Conservation (phyloP, 345 rosid genomes). For the Moricandia arvensis region DNA sequence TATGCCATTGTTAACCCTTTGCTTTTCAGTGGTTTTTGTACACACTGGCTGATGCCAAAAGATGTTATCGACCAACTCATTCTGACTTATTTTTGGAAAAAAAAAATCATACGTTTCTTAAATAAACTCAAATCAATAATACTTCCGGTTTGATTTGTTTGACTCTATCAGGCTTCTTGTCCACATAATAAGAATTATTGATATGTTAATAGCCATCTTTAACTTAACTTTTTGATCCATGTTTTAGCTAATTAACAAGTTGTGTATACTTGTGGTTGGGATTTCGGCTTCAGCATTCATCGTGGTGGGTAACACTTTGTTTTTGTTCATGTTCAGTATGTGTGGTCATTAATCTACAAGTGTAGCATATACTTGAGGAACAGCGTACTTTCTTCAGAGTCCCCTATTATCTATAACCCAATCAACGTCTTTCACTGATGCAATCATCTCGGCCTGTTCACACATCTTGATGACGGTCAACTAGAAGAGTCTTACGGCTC, state of each 20-base stretch:
- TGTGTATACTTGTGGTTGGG: not conserved
- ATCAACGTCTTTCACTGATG: no score
- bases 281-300: not conserved
- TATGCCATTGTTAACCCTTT: conserved; percentile 10
- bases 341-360: not conserved
- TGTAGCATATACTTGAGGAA: not conserved
- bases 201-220: not conserved
- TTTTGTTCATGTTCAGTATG: not conserved
- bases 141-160: not conserved
- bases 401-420: not conserved
- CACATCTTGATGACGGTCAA: not conserved
- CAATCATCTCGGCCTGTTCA: not conserved
- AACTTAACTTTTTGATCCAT: no score
- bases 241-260: not conserved
- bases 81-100: not conserved
- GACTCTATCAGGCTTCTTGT: not conserved
- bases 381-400: not conserved
- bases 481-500: not conserved
- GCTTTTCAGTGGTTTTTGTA: conserved; percentile 27
- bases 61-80: conserved; percentile 14
- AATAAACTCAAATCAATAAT: no score
- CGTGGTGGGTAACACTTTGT: not conserved
- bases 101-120: no score
- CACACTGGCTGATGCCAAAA: conserved; percentile 16
- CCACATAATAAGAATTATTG: not conserved